Evolutionary conservation across 2,329 filamentous ascomycete genomes (phyloP).

Genomic region (Microsporum audouinii): DNA sequence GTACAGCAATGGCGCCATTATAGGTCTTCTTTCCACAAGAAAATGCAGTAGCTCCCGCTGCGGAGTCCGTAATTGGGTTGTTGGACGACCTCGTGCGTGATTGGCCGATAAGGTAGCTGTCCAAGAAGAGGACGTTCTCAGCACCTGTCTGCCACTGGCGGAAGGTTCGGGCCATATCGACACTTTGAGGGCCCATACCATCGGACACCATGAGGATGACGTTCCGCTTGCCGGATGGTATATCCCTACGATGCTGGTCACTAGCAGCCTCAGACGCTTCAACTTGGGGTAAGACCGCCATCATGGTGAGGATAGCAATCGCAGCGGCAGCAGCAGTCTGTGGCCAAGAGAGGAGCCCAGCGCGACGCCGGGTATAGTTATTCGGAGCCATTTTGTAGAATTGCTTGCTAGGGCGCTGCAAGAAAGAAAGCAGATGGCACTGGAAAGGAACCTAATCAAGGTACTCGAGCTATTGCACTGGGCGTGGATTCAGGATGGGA

Average conservation of each 20-base stretch:
- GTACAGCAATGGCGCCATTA: constrained; percentile 86
- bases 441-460: neutral
- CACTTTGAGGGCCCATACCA: constrained; percentile 89
- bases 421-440: neutral
- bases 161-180: constrained; percentile 77
- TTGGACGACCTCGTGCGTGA: constrained; percentile 75
- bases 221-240: constrained; percentile 63
- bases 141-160: constrained; percentile 66
- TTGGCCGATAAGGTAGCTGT: constrained; percentile 80
- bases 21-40: constrained; percentile 89
- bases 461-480: too few species aligned
- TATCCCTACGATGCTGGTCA: constrained; percentile 23
- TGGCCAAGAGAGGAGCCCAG: constrained; percentile 71
- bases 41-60: constrained; percentile 91
- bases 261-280: constrained; percentile 49
- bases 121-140: constrained; percentile 65
- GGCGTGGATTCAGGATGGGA: neutral
- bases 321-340: constrained; percentile 68
- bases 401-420: neutral
- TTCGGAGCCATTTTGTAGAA: neutral
- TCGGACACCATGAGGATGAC: constrained; percentile 98
- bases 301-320: constrained; percentile 64
- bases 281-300: neutral
- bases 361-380: constrained; percentile 54
- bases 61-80: constrained; percentile 85